Base-by-base conservation (phyloP, 441 rosid species). In the Populus trichocarpa region DNA sequence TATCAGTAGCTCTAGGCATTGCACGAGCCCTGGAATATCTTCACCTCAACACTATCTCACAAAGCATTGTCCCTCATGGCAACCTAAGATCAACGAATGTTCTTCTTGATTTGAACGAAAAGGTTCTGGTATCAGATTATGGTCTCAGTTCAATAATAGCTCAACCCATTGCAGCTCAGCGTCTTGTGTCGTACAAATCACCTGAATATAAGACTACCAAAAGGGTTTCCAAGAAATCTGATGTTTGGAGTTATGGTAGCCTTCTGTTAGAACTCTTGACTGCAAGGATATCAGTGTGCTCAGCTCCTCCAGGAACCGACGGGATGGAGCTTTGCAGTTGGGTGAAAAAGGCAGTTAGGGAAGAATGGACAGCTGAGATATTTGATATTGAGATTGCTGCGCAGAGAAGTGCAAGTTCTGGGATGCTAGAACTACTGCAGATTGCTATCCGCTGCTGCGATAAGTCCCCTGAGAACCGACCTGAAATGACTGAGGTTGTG, bases 281-380 rank as follows among this genome's bases (percentile, higher is more conserved):
- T 1, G 87, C 87, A 8, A 83, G 88, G 35, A 75, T 79, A 25
- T 69, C 86, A 2, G 77, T 71, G 16, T 57, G 78, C 59, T 78
- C 87, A 1, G 88, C 95, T 28, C 89, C 95, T 11, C 83, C 87
- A 4, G 92, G 89, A 28, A 67, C 77, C 78, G 77, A 79, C 25
- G 87, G 88, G 6, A 86, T 80, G 13, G 91, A 91, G 42, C 91
- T 89, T 3, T 59, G 82, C 72, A 84, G 84, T 23, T 89, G 95
- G 95, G 91, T 91, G 72, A 82, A 85, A 42, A 42, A 88, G 72
- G 93, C 95, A 0, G 90, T 88, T 8, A 86, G 90, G 35, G 95
- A 91, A 78, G 93, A 91, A 76, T 89, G 95, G 95, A 89, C 93
- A 12, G 88, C 86, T 0, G 95, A 91, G 89, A 86, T 91, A 33